A percentile compares a stretch with the other conserved stretches of the same genome.
Conservation (phyloP, 495 filamentous ascomycete species). For the Ramalina peruviana region DNA sequence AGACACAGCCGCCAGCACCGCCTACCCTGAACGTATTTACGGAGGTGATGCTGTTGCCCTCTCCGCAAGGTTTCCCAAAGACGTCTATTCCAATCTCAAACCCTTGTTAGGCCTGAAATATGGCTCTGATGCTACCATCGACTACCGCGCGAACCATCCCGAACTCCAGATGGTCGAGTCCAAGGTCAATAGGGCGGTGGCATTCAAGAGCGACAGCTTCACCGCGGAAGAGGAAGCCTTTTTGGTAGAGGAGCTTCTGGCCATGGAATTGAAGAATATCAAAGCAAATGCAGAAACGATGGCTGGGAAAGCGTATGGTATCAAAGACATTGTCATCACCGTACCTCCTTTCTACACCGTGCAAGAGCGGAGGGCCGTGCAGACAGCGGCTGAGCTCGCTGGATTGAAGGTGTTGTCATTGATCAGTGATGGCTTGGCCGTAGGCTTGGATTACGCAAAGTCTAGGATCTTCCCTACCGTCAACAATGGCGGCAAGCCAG, state of each 20-base stretch:
- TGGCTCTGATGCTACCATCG: conserved; percentile 44
- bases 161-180: conserved; percentile 39
- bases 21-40: conserved; percentile 80
- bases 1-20: conserved; percentile 33
- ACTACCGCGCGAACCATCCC: conserved; percentile 53
- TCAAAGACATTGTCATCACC: conserved; percentile 77
- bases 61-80: conserved; percentile 72
- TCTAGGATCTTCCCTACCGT: conserved; percentile 75
- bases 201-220: conserved; percentile 64
- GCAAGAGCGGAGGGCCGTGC: conserved; percentile 72
- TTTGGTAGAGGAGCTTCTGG: conserved; percentile 81
- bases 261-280: conserved; percentile 89
- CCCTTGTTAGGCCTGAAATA: conserved; percentile 60
- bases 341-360: conserved; percentile 82
- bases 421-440: conserved; percentile 81
- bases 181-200: conserved; percentile 52
- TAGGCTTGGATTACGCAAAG: conserved; percentile 90
- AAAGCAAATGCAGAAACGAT: conserved; percentile 72
- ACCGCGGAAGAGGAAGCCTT: conserved; percentile 53
- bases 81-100: conserved; percentile 91
- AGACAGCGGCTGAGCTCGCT: conserved; percentile 71
- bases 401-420: conserved; percentile 73
- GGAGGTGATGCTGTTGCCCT: conserved; percentile 84
- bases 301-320: conserved; percentile 60
- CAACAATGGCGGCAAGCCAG: conserved; percentile 72